Evolutionary conservation across 805 yeast genomes (phyloP).

Genomic region (Saccharomycopsis sp.): DNA sequence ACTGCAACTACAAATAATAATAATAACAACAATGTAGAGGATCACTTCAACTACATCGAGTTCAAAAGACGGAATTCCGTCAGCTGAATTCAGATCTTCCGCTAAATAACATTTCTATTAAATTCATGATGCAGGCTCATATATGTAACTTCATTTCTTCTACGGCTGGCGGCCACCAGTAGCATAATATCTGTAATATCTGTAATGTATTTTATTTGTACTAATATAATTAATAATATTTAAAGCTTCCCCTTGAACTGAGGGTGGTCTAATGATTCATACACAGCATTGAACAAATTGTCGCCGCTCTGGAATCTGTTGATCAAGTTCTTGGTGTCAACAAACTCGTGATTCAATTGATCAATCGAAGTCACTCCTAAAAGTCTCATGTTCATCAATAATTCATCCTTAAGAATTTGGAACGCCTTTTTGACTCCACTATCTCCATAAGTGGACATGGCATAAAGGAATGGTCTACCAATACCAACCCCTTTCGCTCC

Average conservation of each 20-base stretch:
- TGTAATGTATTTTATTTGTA: background rate
- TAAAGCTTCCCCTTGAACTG: slow-evolving; percentile 35
- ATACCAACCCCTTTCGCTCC: slow-evolving; percentile 70
- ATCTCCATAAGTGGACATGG: slow-evolving; percentile 58
- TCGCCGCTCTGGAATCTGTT: slow-evolving; percentile 43
- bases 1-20: background rate
- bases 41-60: background rate
- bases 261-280: slow-evolving; percentile 49
- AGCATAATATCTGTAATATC: no score
- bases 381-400: slow-evolving; percentile 72
- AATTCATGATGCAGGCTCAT: no score
- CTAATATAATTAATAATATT: no score
- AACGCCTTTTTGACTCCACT: slow-evolving; percentile 56
- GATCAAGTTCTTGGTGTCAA: slow-evolving; percentile 48
- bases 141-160: no score
- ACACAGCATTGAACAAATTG: slow-evolving; percentile 45
- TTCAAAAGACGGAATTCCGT: background rate
- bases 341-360: slow-evolving; percentile 51
- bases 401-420: slow-evolving; percentile 59
- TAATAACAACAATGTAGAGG: background rate
- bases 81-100: background rate
- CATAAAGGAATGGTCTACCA: slow-evolving; percentile 61
- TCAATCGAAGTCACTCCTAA: slow-evolving; percentile 61
- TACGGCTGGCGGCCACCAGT: no score
- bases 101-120: background rate